Conservation (phyloP, 345 rosid genomes). For the Gossypium bickii region DNA sequence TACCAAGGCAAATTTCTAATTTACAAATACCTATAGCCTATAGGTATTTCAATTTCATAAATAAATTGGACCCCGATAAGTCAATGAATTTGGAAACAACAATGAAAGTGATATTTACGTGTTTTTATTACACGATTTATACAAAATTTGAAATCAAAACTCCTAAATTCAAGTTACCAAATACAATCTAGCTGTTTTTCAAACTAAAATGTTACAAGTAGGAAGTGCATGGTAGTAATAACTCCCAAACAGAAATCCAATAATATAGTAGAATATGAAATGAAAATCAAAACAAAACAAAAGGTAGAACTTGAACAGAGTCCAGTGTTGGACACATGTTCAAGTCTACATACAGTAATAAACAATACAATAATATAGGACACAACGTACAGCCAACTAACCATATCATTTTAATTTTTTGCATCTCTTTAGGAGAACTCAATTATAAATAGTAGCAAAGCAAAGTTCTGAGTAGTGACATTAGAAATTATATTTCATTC, state of each 20-base stretch:
- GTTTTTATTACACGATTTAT: not conserved
- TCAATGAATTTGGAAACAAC: not conserved
- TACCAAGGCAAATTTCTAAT: not conserved
- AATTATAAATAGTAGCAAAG: not conserved
- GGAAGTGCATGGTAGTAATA: not conserved
- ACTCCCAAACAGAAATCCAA: not conserved
- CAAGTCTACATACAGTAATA: not conserved
- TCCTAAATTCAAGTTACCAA: not conserved
- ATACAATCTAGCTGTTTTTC: not conserved
- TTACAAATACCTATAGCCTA: not conserved
- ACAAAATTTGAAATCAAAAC: not conserved
- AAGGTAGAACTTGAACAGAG: not conserved
- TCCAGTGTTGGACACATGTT: not conserved
- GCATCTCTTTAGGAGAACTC: not conserved
- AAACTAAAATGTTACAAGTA: not conserved
- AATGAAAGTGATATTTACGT: not conserved
- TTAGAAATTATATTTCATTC: not conserved
- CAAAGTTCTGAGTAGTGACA: not conserved
- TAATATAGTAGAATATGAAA: not conserved
- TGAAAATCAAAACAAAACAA: not conserved
- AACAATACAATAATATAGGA: not conserved
- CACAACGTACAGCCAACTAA: not conserved
- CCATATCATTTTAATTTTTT: not conserved
- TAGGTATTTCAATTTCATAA: not conserved
- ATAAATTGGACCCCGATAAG: not conserved